Evolutionary conservation across 257 asterid genomes (phyloP).

Genomic region (Petrea volubilis): DNA sequence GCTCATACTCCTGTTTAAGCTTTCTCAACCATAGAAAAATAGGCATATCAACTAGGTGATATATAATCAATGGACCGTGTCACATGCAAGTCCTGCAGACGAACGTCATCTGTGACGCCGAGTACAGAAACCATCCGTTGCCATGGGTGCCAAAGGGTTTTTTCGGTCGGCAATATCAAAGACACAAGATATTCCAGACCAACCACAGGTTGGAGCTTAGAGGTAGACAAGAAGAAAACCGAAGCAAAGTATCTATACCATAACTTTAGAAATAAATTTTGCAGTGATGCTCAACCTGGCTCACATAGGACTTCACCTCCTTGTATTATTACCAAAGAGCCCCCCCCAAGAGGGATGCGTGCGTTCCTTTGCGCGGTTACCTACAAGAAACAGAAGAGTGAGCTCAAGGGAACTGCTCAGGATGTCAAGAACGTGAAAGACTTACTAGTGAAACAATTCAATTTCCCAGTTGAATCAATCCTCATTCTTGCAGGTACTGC

Average conservation of each 20-base stretch:
- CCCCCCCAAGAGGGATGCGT: slow-evolving; percentile 43
- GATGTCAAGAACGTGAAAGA: slow-evolving; percentile 44
- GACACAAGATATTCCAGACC: neutral
- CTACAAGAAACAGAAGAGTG: slow-evolving; percentile 50
- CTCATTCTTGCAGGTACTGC: slow-evolving; percentile 63
- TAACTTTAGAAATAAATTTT: slow-evolving; percentile 19
- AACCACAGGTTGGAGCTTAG: slow-evolving; percentile 9
- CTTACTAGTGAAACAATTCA: slow-evolving; percentile 30
- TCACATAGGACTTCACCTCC: neutral
- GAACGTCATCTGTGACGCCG: slow-evolving; percentile 10
- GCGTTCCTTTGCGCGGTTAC: slow-evolving; percentile 67
- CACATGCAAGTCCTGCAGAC: slow-evolving; percentile 17
- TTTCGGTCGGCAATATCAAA: slow-evolving; percentile 13
- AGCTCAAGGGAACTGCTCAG: slow-evolving; percentile 51
- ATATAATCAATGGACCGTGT: neutral
- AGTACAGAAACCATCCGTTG: slow-evolving; percentile 8
- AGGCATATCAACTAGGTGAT: neutral
- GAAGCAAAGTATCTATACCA: slow-evolving; percentile 13
- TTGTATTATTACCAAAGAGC: neutral
- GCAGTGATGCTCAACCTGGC: neutral
- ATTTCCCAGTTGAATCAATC: slow-evolving; percentile 41
- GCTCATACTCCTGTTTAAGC: neutral
- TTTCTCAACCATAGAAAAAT: neutral
- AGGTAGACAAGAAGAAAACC: slow-evolving; percentile 18
- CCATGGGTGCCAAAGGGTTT: slow-evolving; percentile 23